Evolutionary conservation across 768 basidiomycete species (phyloP).

Genomic region (Tulasnella sp.): DNA sequence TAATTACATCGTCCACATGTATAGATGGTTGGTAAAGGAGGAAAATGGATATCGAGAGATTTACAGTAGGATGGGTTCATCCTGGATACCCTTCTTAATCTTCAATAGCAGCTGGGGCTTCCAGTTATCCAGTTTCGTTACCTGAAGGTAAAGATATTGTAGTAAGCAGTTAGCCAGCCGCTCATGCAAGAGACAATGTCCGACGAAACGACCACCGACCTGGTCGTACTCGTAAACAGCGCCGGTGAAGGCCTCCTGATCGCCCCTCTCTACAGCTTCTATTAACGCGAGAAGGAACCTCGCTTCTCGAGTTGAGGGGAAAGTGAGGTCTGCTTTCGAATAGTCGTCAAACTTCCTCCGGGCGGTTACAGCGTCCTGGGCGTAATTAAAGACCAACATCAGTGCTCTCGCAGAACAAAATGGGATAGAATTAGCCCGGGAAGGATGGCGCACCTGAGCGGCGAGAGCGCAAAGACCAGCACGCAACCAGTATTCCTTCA

Average conservation of each 20-base stretch:
- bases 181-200: no score
- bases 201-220: slow-evolving; percentile 33
- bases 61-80: slow-evolving; percentile 35
- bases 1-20: no score
- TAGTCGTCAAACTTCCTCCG: slow-evolving; percentile 73
- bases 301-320: slow-evolving; percentile 80
- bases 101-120: slow-evolving; percentile 86
- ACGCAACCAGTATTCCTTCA: slow-evolving; percentile 95
- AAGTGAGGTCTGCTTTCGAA: slow-evolving; percentile 69
- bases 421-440: neutral
- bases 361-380: slow-evolving; percentile 75
- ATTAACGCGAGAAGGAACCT: slow-evolving; percentile 78
- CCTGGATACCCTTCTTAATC: slow-evolving; percentile 73
- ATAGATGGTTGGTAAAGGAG: neutral
- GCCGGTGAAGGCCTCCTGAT: slow-evolving; percentile 72
- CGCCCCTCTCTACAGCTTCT: slow-evolving; percentile 62
- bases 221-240: slow-evolving; percentile 88
- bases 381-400: neutral
- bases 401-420: neutral
- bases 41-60: neutral
- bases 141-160: neutral
- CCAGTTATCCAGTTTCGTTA: slow-evolving; percentile 87
- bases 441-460: slow-evolving; percentile 54
- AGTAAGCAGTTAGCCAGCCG: neutral
- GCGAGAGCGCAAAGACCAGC: slow-evolving; percentile 83